Evolutionary conservation across 306 rosid species (phyloP).

Genomic region (Hylodesmum podocarpum): DNA sequence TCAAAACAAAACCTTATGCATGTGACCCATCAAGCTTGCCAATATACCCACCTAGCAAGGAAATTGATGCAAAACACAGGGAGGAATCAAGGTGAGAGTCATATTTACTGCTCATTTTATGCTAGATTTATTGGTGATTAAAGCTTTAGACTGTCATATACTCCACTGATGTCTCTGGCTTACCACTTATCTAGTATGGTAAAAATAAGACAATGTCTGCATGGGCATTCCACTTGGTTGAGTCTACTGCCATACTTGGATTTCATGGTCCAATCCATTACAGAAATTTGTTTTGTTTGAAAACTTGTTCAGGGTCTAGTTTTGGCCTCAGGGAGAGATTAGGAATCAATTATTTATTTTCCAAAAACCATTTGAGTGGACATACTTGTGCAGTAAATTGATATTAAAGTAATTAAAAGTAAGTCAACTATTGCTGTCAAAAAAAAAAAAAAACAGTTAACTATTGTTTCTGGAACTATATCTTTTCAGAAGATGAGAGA

Average conservation of each 20-base stretch:
- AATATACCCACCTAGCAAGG: conserved; percentile 86
- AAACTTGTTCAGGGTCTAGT: background rate
- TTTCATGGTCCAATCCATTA: background rate
- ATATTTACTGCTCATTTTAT: conserved; percentile 11
- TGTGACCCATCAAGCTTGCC: conserved; percentile 95
- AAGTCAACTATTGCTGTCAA: background rate
- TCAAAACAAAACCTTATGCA: conserved; percentile 76
- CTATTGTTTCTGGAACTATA: background rate
- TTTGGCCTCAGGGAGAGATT: background rate
- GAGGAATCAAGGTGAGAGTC: conserved; percentile 81
- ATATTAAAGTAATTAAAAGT: background rate
- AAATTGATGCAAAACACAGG: conserved; percentile 84
- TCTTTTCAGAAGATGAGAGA: background rate
- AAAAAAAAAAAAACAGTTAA: too few relatives aligned
- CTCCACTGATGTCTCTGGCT: background rate
- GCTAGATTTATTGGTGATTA: conserved; percentile 8
- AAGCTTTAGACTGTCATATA: background rate
- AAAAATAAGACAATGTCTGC: conserved; percentile 11
- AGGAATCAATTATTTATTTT: conserved; percentile 3
- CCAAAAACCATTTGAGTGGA: background rate
- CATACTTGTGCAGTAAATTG: background rate
- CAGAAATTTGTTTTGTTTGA: background rate
- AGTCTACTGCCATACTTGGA: background rate
- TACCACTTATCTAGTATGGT: background rate
- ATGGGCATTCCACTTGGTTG: conserved; percentile 5